Percentiles rank a stretch among this genome's conserved stretches.
phyloP scores from a whole-genome alignment of 331 rosid genomes.

The Telfairia occidentalis region DNA sequence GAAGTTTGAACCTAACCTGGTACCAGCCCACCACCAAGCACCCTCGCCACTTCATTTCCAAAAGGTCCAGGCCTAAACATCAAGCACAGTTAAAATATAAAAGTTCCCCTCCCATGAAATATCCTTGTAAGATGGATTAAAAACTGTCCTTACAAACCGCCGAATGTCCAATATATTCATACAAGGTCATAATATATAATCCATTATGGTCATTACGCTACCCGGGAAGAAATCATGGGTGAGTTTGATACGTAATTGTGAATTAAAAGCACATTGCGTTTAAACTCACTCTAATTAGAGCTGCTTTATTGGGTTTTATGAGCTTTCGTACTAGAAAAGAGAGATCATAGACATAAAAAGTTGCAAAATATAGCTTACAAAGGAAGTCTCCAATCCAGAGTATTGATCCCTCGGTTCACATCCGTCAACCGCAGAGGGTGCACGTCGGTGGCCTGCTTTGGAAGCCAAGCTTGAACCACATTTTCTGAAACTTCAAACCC shows the following conservation, averaged over 20 bases:
- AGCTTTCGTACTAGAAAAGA: not conserved
- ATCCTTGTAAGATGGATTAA: not conserved
- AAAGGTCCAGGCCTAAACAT: conserved; percentile 54
- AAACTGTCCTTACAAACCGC: not conserved
- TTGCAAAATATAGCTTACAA: conserved; percentile 40
- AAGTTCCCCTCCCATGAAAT: not conserved
- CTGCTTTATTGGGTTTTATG: not conserved
- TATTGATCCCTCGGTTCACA: conserved; percentile 47
- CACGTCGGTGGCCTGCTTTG: conserved; percentile 25
- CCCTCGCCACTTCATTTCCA: conserved; percentile 62
- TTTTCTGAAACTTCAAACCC: conserved; percentile 42
- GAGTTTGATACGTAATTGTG: not conserved
- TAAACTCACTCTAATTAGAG: not conserved
- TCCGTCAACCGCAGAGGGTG: conserved; percentile 52
- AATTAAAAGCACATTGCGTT: not conserved
- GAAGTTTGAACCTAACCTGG: conserved; percentile 45
- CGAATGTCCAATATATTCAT: not conserved
- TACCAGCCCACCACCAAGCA: conserved; percentile 94
- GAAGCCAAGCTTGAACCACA: conserved; percentile 49
- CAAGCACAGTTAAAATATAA: conserved; percentile 5
- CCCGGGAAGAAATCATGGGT: not conserved
- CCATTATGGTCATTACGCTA: not conserved
- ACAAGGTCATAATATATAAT: not conserved
- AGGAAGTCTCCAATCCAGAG: conserved; percentile 49
- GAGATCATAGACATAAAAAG: not conserved